Conservation (phyloP, 176 grass and related monocot genomes). For the Carex littledalei region DNA sequence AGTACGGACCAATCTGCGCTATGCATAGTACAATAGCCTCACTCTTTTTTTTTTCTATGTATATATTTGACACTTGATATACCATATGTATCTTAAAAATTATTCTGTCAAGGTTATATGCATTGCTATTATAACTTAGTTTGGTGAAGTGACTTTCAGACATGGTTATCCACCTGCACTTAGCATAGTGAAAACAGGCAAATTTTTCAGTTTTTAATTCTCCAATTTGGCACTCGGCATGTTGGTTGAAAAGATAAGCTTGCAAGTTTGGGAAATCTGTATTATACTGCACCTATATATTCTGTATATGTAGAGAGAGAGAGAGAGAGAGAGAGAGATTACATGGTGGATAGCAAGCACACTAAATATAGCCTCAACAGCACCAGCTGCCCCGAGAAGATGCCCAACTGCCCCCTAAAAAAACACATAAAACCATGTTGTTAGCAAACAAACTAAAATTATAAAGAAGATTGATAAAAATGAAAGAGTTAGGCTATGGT, state of each 20-base stretch:
- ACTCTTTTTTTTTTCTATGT: neutral
- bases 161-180: neutral
- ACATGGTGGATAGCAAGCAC: slow-evolving; percentile 80
- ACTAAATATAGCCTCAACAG: slow-evolving; percentile 83
- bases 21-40: no score
- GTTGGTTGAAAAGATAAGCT: neutral
- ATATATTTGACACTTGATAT: neutral
- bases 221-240: neutral
- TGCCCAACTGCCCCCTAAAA: slow-evolving; percentile 82
- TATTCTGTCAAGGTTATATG: neutral
- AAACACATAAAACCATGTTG: neutral
- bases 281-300: neutral
- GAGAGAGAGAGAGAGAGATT: neutral
- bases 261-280: neutral
- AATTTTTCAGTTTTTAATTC: neutral
- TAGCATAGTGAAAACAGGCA: neutral
- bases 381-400: slow-evolving; percentile 82
- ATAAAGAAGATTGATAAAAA: neutral
- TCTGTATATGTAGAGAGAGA: neutral
- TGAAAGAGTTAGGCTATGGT: no score
- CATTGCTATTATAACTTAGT: neutral
- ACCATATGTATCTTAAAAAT: neutral
- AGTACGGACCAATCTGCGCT: no score
- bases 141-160: neutral
- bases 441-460: neutral